Evolutionary conservation across 495 filamentous ascomycete species (phyloP), one percentile per base, ranked within the genome.

Genomic region (Chaetomium cochliodes): DNA sequence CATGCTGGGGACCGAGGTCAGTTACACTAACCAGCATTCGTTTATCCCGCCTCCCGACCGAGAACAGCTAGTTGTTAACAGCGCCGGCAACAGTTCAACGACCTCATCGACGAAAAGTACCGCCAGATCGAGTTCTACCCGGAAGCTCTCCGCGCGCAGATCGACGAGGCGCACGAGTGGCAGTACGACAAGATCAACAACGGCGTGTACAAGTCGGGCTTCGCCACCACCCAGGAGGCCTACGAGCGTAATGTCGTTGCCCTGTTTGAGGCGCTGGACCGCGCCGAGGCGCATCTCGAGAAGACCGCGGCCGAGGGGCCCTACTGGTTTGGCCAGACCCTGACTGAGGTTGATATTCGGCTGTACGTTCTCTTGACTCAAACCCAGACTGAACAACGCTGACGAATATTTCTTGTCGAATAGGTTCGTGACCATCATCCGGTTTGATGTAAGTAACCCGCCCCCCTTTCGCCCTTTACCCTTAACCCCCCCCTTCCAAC

Each of bases 181-280:
- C 81, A 88, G 33, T 90, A 90, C 63, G 74, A 86, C 52, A 70
- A 74, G 13, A 82, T 90, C 71, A 91, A 90, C 63, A 88, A 88
- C 68, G 88, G 88, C 7, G 87, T 90, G 23, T 91, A 90, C 72
- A 90, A 89, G 73, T 80, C 82, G 0, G 86, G 87, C 7, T 89
- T 90, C 64, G 86, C 87, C n/a, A 79, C 77, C 25, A 83, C 83
- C 7, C 87, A 90, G 76, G 81, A 80, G 54, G 85, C 86, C 0
- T 91, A 91, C 69, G 82, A 88, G 50, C 76, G 78, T 41, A 82
- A 84, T 57, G 75, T 90, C 16, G 76, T 74, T 13, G 79, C 81
- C 0, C 73, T 92, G n/a, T 90, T 92, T 65, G 77, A 83, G 60
- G 79, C 81, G 0, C 77, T 90, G 60, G 86, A 91, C 70, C 77